Evolutionary conservation across 192 early-diverging fungal species (phyloP).

Genomic region (Entomortierella lignicola): DNA sequence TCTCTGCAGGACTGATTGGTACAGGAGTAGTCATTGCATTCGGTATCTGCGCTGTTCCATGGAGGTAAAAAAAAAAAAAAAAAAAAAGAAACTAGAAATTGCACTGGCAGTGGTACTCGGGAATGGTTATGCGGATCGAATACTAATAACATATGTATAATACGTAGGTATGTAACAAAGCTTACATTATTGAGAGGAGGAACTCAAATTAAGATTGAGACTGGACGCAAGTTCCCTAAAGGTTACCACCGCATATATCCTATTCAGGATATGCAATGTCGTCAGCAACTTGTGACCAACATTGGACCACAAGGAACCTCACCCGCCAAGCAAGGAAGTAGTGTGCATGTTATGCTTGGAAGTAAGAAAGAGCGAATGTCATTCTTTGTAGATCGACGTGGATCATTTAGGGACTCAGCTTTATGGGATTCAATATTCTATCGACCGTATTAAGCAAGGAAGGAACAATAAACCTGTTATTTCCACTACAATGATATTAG

Average conservation of each 20-base stretch:
- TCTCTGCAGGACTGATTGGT: slow-evolving; percentile 43
- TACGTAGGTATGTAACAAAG: slow-evolving; percentile 43
- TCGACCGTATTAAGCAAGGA: slow-evolving; percentile 9
- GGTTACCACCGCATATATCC: slow-evolving; percentile 44
- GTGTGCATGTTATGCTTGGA: slow-evolving; percentile 45
- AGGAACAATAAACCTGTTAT: too few relatives aligned
- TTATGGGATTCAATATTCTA: slow-evolving; percentile 49
- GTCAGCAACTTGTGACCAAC: slow-evolving; percentile 37
- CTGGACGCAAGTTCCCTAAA: slow-evolving; percentile 42
- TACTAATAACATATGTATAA: too few relatives aligned
- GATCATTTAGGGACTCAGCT: slow-evolving; percentile 29
- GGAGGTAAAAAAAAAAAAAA: slow-evolving; percentile 21
- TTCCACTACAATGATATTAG: too few relatives aligned
- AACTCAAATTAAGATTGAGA: slow-evolving; percentile 47
- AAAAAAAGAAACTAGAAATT: neutral
- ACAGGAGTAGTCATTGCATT: slow-evolving; percentile 50
- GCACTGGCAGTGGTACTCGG: neutral
- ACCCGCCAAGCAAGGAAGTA: slow-evolving; percentile 38
- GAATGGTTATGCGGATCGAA: neutral
- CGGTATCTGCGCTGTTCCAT: slow-evolving; percentile 51
- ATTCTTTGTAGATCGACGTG: slow-evolving; percentile 47
- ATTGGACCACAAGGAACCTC: slow-evolving; percentile 43
- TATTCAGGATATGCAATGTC: slow-evolving; percentile 52
- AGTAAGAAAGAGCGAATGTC: slow-evolving; percentile 51
- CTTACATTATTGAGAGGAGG: slow-evolving; percentile 41